Conservation (phyloP, 352 stramenopile species). For the Pythium volutum region DNA sequence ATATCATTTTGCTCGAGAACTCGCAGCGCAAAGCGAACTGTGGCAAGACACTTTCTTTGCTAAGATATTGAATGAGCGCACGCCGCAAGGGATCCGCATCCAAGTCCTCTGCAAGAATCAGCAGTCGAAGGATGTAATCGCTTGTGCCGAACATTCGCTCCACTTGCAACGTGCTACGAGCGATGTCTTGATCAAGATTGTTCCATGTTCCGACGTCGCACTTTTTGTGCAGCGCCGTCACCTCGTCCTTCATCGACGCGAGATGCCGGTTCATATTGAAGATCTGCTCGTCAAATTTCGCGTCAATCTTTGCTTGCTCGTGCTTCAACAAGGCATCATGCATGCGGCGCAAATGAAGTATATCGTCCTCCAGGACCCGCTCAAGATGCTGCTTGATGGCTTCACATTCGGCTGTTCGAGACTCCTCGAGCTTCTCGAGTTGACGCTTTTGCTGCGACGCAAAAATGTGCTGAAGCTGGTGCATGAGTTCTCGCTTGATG, state of each 20-base stretch:
- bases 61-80: conserved; percentile 56
- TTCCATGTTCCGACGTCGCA: conserved; percentile 53
- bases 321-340: conserved; percentile 50
- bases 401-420: conserved; percentile 35
- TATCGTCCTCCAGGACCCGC: conserved; percentile 49
- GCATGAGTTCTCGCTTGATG: conserved; percentile 44
- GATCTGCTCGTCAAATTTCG: conserved; percentile 56
- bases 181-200: conserved; percentile 55
- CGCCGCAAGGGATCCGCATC: conserved; percentile 53
- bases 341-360: conserved; percentile 61
- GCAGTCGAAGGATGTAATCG: conserved; percentile 63
- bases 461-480: conserved; percentile 54
- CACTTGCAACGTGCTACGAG: conserved; percentile 47
- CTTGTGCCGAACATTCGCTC: conserved; percentile 69
- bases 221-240: conserved; percentile 42
- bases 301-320: conserved; percentile 59
- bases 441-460: conserved; percentile 36
- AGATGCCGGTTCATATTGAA: conserved; percentile 34
- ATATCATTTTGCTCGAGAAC: conserved; percentile 70
- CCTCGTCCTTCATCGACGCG: conserved; percentile 41
- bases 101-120: conserved; percentile 74
- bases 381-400: conserved; percentile 49
- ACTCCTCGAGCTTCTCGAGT: conserved; percentile 38
- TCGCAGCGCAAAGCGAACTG: conserved; percentile 70
- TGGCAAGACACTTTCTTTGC: conserved; percentile 36